Evolutionary conservation across 257 asterid genomes (phyloP).

Genomic region (Solanum arcanum): DNA sequence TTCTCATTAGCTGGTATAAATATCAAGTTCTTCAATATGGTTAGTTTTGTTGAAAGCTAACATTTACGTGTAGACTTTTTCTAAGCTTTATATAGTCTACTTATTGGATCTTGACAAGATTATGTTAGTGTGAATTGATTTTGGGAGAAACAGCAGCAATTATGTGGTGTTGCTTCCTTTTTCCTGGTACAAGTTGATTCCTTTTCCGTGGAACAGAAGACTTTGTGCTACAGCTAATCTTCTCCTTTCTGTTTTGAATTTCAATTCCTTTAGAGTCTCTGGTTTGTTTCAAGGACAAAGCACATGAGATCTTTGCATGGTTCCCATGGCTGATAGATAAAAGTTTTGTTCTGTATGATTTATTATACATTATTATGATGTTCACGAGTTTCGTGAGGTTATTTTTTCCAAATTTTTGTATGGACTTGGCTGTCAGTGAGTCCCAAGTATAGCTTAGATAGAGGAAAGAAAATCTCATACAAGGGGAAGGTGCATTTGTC

Average conservation of each 20-base stretch:
- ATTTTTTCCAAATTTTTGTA: background rate
- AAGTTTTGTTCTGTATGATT: background rate
- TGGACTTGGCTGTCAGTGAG: background rate
- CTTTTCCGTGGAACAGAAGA: background rate
- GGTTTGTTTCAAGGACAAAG: background rate
- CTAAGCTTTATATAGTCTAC: background rate
- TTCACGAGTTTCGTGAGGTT: background rate
- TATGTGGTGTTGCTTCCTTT: background rate
- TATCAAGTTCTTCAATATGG: background rate
- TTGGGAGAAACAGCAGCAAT: background rate
- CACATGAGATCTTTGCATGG: background rate
- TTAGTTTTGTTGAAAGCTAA: background rate
- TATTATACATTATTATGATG: background rate
- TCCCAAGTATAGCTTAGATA: background rate
- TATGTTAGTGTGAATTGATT: background rate
- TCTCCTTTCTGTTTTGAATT: background rate
- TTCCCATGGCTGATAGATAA: background rate
- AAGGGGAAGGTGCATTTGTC: background rate
- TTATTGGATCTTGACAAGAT: background rate
- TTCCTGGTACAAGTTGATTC: background rate
- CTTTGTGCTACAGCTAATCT: background rate
- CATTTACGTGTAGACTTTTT: background rate
- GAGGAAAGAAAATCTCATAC: background rate
- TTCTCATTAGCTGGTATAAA: background rate
- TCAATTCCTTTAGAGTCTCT: background rate